These are phyloP conservation scores for Daucus carota DNA, from an alignment of 129 eudicot species.

Conservation along the genomic window DNA sequence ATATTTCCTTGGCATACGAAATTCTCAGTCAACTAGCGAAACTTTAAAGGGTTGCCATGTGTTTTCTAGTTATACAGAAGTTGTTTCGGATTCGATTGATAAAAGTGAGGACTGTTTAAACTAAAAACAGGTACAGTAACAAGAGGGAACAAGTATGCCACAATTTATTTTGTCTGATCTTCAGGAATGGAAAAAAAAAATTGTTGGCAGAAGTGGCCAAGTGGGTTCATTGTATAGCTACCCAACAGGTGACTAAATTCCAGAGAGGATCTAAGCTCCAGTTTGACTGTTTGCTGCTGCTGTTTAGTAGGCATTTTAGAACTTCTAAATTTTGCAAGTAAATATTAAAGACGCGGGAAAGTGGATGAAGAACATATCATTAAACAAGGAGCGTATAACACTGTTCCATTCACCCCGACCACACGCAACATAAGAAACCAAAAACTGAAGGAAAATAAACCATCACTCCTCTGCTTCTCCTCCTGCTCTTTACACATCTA, in stretches of 20 bases:
- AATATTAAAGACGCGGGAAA: neutral
- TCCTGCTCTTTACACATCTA: slow-evolving; percentile 7
- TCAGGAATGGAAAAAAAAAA: no score
- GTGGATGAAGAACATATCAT: neutral
- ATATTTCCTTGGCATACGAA: neutral
- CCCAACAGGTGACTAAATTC: neutral
- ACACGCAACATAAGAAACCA: no score
- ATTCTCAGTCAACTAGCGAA: neutral
- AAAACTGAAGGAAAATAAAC: neutral
- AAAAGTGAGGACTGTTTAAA: no score
- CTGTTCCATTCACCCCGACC: no score
- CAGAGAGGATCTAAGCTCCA: neutral
- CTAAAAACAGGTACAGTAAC: no score
- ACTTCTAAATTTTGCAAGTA: neutral
- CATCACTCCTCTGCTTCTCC: neutral
- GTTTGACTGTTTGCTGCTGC: neutral
- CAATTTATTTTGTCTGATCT: no score
- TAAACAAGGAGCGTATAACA: neutral
- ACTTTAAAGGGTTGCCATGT: no score
- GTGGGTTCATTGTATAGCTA: neutral
- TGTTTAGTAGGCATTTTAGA: neutral
- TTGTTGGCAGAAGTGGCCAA: no score
- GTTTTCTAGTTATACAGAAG: no score
- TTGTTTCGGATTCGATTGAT: no score
- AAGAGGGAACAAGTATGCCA: no score